Base-by-base conservation (phyloP, 1,284 basidiomycete genomes). In the Trametes versicolor region DNA sequence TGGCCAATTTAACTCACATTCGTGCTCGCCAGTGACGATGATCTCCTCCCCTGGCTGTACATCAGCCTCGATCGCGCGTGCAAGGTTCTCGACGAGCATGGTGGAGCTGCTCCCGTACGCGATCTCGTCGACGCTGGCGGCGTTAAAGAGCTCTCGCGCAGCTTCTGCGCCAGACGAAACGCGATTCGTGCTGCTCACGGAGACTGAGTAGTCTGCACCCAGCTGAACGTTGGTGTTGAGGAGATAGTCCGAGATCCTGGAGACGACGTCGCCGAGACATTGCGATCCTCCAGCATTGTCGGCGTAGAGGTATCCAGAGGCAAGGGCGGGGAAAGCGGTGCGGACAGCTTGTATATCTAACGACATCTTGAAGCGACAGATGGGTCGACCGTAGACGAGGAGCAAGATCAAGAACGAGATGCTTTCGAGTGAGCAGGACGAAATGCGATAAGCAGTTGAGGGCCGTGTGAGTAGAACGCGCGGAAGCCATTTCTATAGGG, bases 261-360 rank as follows among this genome's bases (percentile, higher is more conserved):
- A 81, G 50, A 86, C 85, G 45, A 88, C 88, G 62, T 77, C 77
- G 58, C 81, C 75, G 9, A 84, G 75, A 47, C 84, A 83, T 74
- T 94, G 92, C 2, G 90, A 92, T 5, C 92, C 93, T 0, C 92
- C 93, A 0, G 93, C 93, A 70, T 92, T 94, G 77, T 94, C 92
- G 10, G 83, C 91, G 71, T 85, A 94, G 68, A 93, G 84, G 72
- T 83, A 92, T 2, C 84, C 84, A 1, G 81, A 79, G 37, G 79
- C 74, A n/a, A 93, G 79, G 8, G 88, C 79, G 13, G 90, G 91
- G 72, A 93, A 93, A 37, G 83, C 81, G 37, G 83, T 79, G 64
- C 90, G 86, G 49, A 83, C 88, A 67, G 79, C 75, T 17, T 75
- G 72, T 50, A 90, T 76, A 74, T 91, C 83, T 69, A 91, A 78